Evolutionary conservation across 2,329 filamentous ascomycete genomes (phyloP).

Genomic region (Domatiomyces globalis): DNA sequence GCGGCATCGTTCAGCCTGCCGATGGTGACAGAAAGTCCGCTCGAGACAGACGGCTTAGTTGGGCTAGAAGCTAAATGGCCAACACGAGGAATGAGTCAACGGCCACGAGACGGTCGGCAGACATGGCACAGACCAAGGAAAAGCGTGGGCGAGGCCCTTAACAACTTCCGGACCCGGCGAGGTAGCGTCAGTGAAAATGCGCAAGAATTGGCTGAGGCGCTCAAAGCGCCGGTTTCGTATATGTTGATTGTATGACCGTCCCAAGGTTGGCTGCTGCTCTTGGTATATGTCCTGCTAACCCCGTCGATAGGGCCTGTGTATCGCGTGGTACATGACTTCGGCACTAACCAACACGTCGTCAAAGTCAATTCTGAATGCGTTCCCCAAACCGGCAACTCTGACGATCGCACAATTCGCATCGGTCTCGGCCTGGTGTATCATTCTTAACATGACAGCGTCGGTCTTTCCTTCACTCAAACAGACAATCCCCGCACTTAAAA

Average conservation of each 20-base stretch:
- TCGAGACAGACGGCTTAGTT: conserved; percentile 10
- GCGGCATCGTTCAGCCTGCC: conserved; percentile 16
- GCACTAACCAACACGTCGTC: conserved; percentile 95
- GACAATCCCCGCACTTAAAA: conserved; percentile 61
- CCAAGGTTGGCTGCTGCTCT: background rate
- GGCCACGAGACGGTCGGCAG: conserved; percentile 10
- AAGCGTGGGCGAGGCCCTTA: conserved; percentile 78
- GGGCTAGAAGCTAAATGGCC: conserved; percentile 45
- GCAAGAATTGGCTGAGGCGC: conserved; percentile 79
- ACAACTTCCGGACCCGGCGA: conserved; percentile 63
- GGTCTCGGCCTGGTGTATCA: conserved; percentile 73
- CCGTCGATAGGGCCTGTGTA: conserved; percentile 55
- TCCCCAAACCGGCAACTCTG: conserved; percentile 79
- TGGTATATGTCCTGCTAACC: background rate
- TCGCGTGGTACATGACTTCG: conserved; percentile 89
- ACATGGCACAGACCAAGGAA: conserved; percentile 54
- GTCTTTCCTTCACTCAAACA: conserved; percentile 57
- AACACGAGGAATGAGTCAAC: conserved; percentile 39
- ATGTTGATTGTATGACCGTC: conserved; percentile 58
- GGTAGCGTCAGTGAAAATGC: conserved; percentile 85
- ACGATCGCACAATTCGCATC: conserved; percentile 89
- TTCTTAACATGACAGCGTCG: conserved; percentile 61
- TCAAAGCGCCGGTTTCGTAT: conserved; percentile 79
- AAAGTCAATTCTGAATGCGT: conserved; percentile 86
- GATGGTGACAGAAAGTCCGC: conserved; percentile 14